Conservation (phyloP, 352 stramenopile genomes). For the Aphanomyces cochlioides region DNA sequence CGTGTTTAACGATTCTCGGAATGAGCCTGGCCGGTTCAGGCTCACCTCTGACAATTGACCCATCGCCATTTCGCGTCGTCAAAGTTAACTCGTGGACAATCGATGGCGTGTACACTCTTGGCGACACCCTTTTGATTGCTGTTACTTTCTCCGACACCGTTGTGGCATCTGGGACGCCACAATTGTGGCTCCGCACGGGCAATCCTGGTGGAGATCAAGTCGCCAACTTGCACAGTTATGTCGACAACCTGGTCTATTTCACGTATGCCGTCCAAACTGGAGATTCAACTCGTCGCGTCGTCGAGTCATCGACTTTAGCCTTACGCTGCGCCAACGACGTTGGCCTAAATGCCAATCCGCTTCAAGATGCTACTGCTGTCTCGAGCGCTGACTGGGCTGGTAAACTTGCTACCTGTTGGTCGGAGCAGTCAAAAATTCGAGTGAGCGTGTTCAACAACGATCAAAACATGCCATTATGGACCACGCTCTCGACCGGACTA, state of each 20-base stretch:
- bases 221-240: constrained; percentile 43
- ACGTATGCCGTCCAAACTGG: constrained; percentile 39
- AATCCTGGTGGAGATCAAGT: constrained; percentile 44
- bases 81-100: constrained; percentile 17
- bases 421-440: not conserved
- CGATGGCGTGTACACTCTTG: constrained; percentile 55
- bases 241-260: constrained; percentile 52
- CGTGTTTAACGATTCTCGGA: not conserved
- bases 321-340: constrained; percentile 36
- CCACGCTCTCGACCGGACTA: constrained; percentile 33
- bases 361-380: not conserved
- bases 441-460: constrained; percentile 12
- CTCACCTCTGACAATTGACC: not conserved
- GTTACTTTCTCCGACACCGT: constrained; percentile 59
- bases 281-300: constrained; percentile 44
- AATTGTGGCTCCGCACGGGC: constrained; percentile 47
- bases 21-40: not conserved
- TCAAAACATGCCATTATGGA: constrained; percentile 19
- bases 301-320: constrained; percentile 32
- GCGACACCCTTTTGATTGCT: constrained; percentile 52
- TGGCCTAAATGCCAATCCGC: constrained; percentile 43
- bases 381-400: not conserved
- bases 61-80: constrained; percentile 6
- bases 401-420: constrained; percentile 2
- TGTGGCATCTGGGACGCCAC: constrained; percentile 48